Evolutionary conservation across 2,329 filamentous ascomycete genomes (phyloP).

Genomic region (Cladosporium oxysporum): DNA sequence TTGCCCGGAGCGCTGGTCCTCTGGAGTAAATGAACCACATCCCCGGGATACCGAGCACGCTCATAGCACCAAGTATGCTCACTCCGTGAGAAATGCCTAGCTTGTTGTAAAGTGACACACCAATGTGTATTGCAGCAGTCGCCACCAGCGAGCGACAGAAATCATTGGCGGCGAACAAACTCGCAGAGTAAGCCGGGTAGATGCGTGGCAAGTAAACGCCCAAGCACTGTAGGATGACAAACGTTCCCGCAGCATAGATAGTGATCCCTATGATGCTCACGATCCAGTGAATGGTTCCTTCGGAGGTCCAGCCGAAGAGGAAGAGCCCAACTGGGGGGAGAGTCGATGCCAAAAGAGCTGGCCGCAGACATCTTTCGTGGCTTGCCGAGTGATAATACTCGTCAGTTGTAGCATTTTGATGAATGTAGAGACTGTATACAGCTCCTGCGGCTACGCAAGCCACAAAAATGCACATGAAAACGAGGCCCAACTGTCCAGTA

Average conservation of each 20-base stretch:
- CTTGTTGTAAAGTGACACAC: constrained; percentile 60
- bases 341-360: no score
- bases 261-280: constrained; percentile 43
- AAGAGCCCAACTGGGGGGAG: constrained; percentile 13
- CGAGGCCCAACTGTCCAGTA: no score
- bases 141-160: constrained; percentile 61
- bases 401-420: no score
- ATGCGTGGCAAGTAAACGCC: constrained; percentile 44
- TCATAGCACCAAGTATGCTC: constrained; percentile 31
- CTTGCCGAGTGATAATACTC: no score
- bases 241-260: constrained; percentile 42
- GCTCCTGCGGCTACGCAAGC: no score
- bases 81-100: constrained; percentile 61
- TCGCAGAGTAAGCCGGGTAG: constrained; percentile 53
- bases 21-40: constrained; percentile 1
- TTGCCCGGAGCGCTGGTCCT: neutral
- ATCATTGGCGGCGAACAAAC: constrained; percentile 62
- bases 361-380: no score
- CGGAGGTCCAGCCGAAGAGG: constrained; percentile 37
- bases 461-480: no score
- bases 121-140: constrained; percentile 61
- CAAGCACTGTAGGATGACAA: constrained; percentile 47
- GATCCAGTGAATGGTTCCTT: constrained; percentile 40
- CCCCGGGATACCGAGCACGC: neutral
- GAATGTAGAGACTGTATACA: no score